phyloP scores from a whole-genome alignment of 805 yeast species.

The Metschnikowia anglica region DNA sequence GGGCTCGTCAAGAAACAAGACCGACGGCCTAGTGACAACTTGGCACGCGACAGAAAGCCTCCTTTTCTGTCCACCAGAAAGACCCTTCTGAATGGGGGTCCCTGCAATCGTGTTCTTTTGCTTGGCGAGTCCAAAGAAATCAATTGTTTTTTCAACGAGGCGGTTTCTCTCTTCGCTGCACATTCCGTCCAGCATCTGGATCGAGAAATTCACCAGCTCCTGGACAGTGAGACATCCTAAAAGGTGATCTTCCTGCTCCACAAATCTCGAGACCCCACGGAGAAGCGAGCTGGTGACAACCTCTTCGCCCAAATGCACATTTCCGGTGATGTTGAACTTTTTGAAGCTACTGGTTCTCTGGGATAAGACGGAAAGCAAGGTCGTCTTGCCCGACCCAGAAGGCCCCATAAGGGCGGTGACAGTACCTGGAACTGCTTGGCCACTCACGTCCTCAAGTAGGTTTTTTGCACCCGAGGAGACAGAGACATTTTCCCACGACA shows the following conservation, averaged over 20 bases:
- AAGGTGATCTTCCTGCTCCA: conserved; percentile 73
- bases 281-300: conserved; percentile 12
- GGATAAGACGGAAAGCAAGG: conserved; percentile 65
- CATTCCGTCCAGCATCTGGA: conserved; percentile 57
- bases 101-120: conserved; percentile 60
- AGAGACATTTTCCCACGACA: conserved; percentile 10
- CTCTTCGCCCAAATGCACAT: conserved; percentile 30
- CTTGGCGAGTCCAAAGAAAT: conserved; percentile 64
- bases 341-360: conserved; percentile 45
- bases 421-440: conserved; percentile 12
- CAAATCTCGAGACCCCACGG: conserved; percentile 37
- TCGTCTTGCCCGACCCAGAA: conserved; percentile 85
- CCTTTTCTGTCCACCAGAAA: conserved; percentile 84
- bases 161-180: conserved; percentile 43
- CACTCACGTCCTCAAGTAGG: conserved; percentile 12
- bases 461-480: conserved; percentile 12
- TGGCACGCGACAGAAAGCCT: conserved; percentile 78
- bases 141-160: conserved; percentile 59
- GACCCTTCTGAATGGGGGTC: conserved; percentile 49
- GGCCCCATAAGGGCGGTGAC: conserved; percentile 83
- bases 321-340: conserved; percentile 43
- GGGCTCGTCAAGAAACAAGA: conserved; percentile 81
- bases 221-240: conserved; percentile 68
- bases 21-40: conserved; percentile 69
- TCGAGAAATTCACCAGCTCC: conserved; percentile 69